Percentiles rank a stretch among this genome's conserved stretches.
phyloP scores from a whole-genome alignment of 148 eudicot species.

The Amaranthus hypochondriacus region DNA sequence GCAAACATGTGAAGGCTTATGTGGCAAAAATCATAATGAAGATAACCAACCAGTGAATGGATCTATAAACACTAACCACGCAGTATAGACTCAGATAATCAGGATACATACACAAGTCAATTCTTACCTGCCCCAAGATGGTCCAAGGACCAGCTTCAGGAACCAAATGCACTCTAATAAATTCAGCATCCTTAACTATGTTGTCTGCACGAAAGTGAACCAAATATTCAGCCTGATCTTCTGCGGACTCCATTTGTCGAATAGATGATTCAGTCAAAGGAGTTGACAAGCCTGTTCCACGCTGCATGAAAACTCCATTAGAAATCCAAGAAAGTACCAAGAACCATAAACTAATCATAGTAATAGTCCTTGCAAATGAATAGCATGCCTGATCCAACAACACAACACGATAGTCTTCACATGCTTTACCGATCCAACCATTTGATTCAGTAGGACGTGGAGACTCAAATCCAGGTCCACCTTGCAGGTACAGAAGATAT shows the following conservation, averaged over 20 bases:
- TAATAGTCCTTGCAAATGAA: slow-evolving; percentile 7
- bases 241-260: slow-evolving; percentile 68
- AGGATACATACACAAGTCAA: slow-evolving; percentile 1
- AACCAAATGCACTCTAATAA: slow-evolving; percentile 68
- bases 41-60: not conserved
- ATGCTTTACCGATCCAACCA: slow-evolving; percentile 93
- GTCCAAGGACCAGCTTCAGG: slow-evolving; percentile 85
- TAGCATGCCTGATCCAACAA: slow-evolving; percentile 83
- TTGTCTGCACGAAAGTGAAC: slow-evolving; percentile 86
- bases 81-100: not conserved
- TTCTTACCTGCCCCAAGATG: slow-evolving; percentile 79
- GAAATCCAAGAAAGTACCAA: slow-evolving; percentile 15
- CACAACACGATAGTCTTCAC: slow-evolving; percentile 72
- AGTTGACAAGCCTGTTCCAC: slow-evolving; percentile 97
- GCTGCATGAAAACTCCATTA: slow-evolving; percentile 45
- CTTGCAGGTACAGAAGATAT: slow-evolving; percentile 79
- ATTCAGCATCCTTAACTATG: slow-evolving; percentile 89
- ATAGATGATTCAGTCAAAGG: slow-evolving; percentile 76
- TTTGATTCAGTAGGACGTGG: slow-evolving; percentile 76
- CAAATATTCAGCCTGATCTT: slow-evolving; percentile 62
- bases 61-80: not conserved
- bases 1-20: not conserved
- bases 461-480: slow-evolving; percentile 96
- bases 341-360: not conserved
- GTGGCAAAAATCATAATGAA: not conserved